phyloP scores from a whole-genome alignment of 768 basidiomycete species.

The Tylopilus vinaceipallidus region DNA sequence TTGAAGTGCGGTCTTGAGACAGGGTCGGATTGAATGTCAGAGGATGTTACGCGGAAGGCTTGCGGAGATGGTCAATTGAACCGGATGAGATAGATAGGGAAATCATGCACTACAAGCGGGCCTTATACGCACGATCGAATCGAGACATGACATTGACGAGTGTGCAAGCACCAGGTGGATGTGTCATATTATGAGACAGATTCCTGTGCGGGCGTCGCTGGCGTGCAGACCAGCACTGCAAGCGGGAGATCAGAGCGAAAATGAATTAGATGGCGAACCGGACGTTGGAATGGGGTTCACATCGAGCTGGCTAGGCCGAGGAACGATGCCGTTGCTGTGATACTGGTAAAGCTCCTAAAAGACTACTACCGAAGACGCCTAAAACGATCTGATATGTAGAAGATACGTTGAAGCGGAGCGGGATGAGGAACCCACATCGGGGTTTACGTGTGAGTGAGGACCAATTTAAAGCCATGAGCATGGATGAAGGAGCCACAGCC shows the following conservation, averaged over 20 bases:
- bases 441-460: constrained; percentile 27
- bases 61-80: constrained; percentile 12
- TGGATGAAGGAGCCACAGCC: constrained; percentile 15
- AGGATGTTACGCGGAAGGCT: constrained; percentile 21
- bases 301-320: constrained; percentile 8
- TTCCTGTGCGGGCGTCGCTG: constrained; percentile 10
- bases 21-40: constrained; percentile 12
- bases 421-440: constrained; percentile 16
- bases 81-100: constrained; percentile 3
- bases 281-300: constrained; percentile 14
- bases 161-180: background rate
- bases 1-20: constrained; percentile 8
- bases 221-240: constrained; percentile 20
- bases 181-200: constrained; percentile 24
- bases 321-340: constrained; percentile 18
- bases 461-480: background rate
- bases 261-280: constrained; percentile 11
- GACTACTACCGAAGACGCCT: constrained; percentile 21
- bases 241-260: constrained; percentile 14
- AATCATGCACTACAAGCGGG: constrained; percentile 7
- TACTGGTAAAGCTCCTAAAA: constrained; percentile 9
- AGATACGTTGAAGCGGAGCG: constrained; percentile 10
- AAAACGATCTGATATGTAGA: constrained; percentile 21
- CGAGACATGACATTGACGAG: constrained; percentile 2
- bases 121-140: constrained; percentile 5